phyloP scores from a whole-genome alignment of 2,329 filamentous ascomycete genomes.

The Aspergillus quadrilineatus region DNA sequence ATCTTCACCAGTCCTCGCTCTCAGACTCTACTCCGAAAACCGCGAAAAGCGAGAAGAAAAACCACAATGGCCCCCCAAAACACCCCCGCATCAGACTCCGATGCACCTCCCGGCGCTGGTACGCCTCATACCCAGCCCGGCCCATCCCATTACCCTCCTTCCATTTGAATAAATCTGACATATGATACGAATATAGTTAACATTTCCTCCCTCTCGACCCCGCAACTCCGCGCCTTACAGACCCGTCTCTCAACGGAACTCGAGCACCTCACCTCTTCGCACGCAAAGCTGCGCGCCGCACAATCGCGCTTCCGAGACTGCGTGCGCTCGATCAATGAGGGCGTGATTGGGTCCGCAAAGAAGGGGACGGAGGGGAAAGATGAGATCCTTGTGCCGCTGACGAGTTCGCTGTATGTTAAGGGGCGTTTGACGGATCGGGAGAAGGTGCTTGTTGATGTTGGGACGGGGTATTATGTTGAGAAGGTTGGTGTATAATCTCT shows the following conservation, averaged over 20 bases:
- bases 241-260: conserved; percentile 95
- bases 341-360: conserved; percentile 46
- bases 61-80: conserved; percentile 20
- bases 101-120: conserved; percentile 23
- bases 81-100: conserved; percentile 31
- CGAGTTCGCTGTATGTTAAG: conserved; percentile 89
- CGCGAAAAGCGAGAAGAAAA: background rate
- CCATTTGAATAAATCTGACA: too few relatives aligned
- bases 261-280: conserved; percentile 87
- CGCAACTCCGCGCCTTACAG: conserved; percentile 88
- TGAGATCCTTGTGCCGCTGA: conserved; percentile 83
- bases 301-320: conserved; percentile 93
- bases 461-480: conserved; percentile 91
- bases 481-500: conserved; percentile 58
- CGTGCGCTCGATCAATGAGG: conserved; percentile 69
- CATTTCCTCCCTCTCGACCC: conserved; percentile 73
- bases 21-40: too few relatives aligned
- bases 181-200: conserved; percentile 49
- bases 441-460: conserved; percentile 84
- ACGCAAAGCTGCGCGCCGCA: conserved; percentile 82
- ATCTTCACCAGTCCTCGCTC: too few relatives aligned
- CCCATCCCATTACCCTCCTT: background rate
- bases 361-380: conserved; percentile 34
- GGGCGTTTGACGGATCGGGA: conserved; percentile 73
- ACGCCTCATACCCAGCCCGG: conserved; percentile 1